Base-by-base conservation (phyloP, 2,329 filamentous ascomycete species). In the Tolypocladium nubicola region DNA sequence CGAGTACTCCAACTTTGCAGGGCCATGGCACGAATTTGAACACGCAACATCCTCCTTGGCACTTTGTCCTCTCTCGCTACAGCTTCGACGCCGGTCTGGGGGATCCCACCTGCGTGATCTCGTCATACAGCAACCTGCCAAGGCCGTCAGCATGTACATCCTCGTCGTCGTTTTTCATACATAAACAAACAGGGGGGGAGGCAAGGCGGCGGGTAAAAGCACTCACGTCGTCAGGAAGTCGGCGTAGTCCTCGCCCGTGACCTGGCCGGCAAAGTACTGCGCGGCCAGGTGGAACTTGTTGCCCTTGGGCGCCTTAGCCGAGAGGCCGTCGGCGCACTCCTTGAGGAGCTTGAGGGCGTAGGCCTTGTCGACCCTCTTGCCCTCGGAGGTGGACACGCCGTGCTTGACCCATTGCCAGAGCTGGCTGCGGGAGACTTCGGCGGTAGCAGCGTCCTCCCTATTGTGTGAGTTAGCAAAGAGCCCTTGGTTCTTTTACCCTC, bases 161-260 rank as follows among this genome's bases (percentile, higher is more conserved):
- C 21, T 35, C 30, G 50, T n/a, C 23, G 14, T n/a, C 47, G 2
- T 47, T 47, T 50, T 21, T 35, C 16, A 50, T 35, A n/a, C 47
- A 50, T 30, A 6, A 2, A 9, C 7, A 16, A 35, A 8, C 23
- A 0, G 39, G n/a, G n/a, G n/a, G 5, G 5, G 52, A 35, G 2
- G 13, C 30, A 19, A 35, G 45, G 45, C 3, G 35, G 21, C 11
- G 33, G 43, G 43, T 14, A 16, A 56, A 49, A 55, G 77, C 87
- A 77, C 87, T 80, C 78, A 90, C 86, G 77, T 76, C 9, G 90
- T 97, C 77, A 99, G 75, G 78, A 97, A 97, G 73, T 99, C 94
- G 14, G 92, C 91, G 72, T 97, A 97, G 65, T 97, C 92, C 79
- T 97, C 94, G 57, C 94, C 94, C 3, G 93, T 97, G 58, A 97